Base-by-base conservation (phyloP, 106 monocot genomes). In the Dendrobium catenatum region DNA sequence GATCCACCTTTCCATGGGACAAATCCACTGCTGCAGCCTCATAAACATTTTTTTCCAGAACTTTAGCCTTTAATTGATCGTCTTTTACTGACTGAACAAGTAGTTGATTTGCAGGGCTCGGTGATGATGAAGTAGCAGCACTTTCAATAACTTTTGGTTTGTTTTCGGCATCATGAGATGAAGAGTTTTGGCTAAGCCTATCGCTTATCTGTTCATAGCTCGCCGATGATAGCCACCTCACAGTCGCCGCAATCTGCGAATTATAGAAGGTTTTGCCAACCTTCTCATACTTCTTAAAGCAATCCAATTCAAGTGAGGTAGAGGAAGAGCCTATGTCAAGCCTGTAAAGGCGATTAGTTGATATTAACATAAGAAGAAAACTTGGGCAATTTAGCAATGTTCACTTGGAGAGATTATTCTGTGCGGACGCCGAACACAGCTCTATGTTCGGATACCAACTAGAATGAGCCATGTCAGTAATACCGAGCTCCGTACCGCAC, bases 261-360 rank as follows among this genome's bases (percentile, higher is more conserved):
- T 89, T 92, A 75, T 97, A 97, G 85, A 97, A 97, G 29, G 88
- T 86, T 79, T 83, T 94, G 16, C 94, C 96, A 33, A 87, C 90
- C 54, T 94, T 94, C 56, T 80, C 84, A 61, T 90, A 97, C 73
- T 91, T 94, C 29, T 81, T 86, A 58, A 88, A 97, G 89, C 94
- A 97, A 42, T 97, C 96, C 40, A 4, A 75, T 81, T 97, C 94
- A 22, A 97, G 94, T 55, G 87, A 84, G 0, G 74, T 4, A 15
- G 90, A 87, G 66, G 87, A 81, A 68, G 51, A 72, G 58, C 89
- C 82, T 10, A 59, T 55, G 11, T 87, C 82, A 46, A 83, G 70
- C 78, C 95, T 95, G 77, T 41, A 75, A 75, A 75, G 41, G 41
- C 6, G 15, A 51, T 11, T 13, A 51, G 1, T 37, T 37, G 37